Evolutionary conservation across 495 filamentous ascomycete genomes (phyloP).

Genomic region (Cercophora scortea): DNA sequence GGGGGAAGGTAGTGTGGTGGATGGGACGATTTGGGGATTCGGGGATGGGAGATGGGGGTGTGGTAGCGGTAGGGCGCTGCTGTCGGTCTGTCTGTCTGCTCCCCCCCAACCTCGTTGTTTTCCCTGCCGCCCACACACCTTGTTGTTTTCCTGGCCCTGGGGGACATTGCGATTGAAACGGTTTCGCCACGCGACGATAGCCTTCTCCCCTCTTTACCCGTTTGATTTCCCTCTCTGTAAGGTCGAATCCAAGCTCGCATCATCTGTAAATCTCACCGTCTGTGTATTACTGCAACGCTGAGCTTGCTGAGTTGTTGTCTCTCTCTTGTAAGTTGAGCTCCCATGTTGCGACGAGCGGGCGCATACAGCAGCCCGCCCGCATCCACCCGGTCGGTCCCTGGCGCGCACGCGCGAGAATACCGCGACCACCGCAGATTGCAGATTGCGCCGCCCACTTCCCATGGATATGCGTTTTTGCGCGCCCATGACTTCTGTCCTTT

Average conservation of each 20-base stretch:
- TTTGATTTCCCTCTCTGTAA: neutral
- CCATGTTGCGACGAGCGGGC: slow-evolving; percentile 3
- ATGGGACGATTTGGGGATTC: neutral
- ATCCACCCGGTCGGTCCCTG: neutral
- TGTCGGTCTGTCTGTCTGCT: neutral
- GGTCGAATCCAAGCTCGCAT: slow-evolving; percentile 5
- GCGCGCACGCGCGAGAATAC: neutral
- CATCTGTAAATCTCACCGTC: slow-evolving; percentile 1
- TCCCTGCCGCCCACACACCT: slow-evolving; percentile 14
- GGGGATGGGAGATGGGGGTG: neutral
- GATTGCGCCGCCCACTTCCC: slow-evolving; percentile 4
- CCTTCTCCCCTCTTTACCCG: slow-evolving; percentile 7
- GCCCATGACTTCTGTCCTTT: neutral
- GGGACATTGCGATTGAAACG: slow-evolving; percentile 5
- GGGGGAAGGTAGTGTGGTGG: neutral
- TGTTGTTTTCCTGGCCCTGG: slow-evolving; percentile 10
- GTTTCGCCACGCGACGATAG: slow-evolving; percentile 17
- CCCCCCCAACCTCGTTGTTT: slow-evolving; percentile 17
- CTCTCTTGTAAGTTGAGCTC: slow-evolving; percentile 7
- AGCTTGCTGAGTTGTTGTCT: slow-evolving; percentile 1
- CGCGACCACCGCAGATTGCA: slow-evolving; percentile 6
- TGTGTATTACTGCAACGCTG: slow-evolving; percentile 1
- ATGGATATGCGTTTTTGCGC: neutral
- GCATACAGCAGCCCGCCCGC: neutral
- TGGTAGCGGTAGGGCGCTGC: neutral